These are phyloP conservation scores for Murraya koenigii DNA, from an alignment of 345 rosid species.

Conservation along the genomic window DNA sequence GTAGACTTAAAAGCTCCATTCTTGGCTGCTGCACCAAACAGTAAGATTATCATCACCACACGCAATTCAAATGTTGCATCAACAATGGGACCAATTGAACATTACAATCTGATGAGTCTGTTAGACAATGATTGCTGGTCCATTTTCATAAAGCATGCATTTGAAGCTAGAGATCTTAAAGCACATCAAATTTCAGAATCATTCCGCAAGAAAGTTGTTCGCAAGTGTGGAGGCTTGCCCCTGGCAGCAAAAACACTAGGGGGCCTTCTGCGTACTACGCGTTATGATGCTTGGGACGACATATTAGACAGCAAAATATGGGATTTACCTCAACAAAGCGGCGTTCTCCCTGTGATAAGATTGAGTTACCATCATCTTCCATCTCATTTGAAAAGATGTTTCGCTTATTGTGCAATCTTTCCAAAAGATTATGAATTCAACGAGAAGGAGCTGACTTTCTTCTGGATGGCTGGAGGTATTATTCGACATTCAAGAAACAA, in stretches of 20 bases:
- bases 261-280: background rate
- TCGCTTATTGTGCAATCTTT: background rate
- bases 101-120: background rate
- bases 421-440: background rate
- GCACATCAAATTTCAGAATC: background rate
- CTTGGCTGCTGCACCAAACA: background rate
- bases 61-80: background rate
- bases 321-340: background rate
- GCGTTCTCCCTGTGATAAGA: background rate
- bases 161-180: background rate
- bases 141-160: background rate
- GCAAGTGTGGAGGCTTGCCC: background rate
- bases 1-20: background rate
- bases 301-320: background rate
- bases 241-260: background rate
- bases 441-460: background rate
- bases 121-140: background rate
- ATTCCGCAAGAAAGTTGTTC: background rate
- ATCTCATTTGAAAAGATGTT: conserved; percentile 2
- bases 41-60: background rate
- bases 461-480: conserved; percentile 1
- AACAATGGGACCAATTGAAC: background rate
- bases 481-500: background rate
- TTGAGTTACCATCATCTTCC: conserved; percentile 1
- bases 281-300: background rate